Percentiles rank a stretch among this genome's conserved stretches.
Conservation (phyloP, 73 alveolate species). For the Tetrahymena elliotti region DNA sequence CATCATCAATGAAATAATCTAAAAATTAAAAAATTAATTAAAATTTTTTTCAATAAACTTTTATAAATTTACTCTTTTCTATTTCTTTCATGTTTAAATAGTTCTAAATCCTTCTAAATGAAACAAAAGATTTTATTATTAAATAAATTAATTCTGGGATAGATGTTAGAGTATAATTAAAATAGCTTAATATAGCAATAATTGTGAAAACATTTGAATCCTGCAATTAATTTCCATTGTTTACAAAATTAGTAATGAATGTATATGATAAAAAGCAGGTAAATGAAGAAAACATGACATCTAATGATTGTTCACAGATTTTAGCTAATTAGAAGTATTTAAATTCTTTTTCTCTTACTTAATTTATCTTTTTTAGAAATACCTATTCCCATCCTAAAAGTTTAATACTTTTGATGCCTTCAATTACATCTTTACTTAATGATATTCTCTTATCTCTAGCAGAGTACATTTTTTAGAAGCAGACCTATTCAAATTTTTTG, state of each 20-base stretch:
- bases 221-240: slow-evolving; percentile 7
- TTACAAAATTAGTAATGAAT: slow-evolving; percentile 6
- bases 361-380: slow-evolving; percentile 8
- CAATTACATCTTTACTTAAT: slow-evolving; percentile 33
- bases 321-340: neutral
- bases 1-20: neutral
- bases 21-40: neutral
- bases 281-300: slow-evolving; percentile 1
- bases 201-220: slow-evolving; percentile 30
- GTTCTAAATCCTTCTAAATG: slow-evolving; percentile 5
- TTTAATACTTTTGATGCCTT: slow-evolving; percentile 33
- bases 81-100: slow-evolving; percentile 28
- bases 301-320: neutral
- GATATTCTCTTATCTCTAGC: slow-evolving; percentile 25
- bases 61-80: neutral
- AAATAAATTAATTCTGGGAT: slow-evolving; percentile 9
- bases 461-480: slow-evolving; percentile 1
- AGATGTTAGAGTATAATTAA: slow-evolving; percentile 16
- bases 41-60: neutral
- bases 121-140: slow-evolving; percentile 3
- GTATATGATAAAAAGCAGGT: slow-evolving; percentile 4
- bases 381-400: slow-evolving; percentile 24
- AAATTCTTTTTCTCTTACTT: slow-evolving; percentile 16
- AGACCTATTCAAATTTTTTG: neutral
- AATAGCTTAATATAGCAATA: slow-evolving; percentile 27